These are phyloP conservation scores for Aspergillus diversus DNA, from an alignment of 495 filamentous ascomycete genomes.

Conservation along the genomic window DNA sequence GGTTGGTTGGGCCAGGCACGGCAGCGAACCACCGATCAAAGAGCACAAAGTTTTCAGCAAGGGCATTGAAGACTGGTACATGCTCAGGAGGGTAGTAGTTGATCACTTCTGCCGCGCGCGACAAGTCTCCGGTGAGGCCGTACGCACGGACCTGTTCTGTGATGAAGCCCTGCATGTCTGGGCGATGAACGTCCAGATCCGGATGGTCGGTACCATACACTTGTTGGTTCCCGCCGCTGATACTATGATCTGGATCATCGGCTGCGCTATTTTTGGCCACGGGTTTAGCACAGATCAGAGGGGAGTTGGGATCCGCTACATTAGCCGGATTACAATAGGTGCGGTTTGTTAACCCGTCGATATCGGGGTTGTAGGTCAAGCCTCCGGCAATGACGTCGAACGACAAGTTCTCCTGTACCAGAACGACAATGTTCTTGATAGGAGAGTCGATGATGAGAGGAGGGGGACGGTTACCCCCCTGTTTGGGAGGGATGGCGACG, in stretches of 20 bases:
- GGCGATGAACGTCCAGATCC: constrained; percentile 24
- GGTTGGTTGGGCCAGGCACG: constrained; percentile 53
- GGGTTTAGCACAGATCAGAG: constrained; percentile 41
- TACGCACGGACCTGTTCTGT: constrained; percentile 47
- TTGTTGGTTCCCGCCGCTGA: constrained; percentile 53
- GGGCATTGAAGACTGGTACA: constrained; percentile 46
- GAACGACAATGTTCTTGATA: constrained; percentile 31
- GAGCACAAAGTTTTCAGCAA: constrained; percentile 54
- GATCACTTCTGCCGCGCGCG: constrained; percentile 48
- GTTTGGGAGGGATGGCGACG: not conserved
- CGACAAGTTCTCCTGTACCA: constrained; percentile 50
- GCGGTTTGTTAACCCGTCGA: constrained; percentile 39
- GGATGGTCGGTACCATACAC: constrained; percentile 51
- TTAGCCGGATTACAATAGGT: constrained; percentile 48
- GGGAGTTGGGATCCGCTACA: constrained; percentile 34
- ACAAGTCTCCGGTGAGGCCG: constrained; percentile 33
- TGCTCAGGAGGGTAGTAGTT: constrained; percentile 53
- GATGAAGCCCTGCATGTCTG: constrained; percentile 48
- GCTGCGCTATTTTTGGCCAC: constrained; percentile 38
- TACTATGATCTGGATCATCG: constrained; percentile 54
- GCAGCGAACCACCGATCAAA: constrained; percentile 55
- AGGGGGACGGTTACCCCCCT: not conserved
- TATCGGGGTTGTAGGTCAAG: constrained; percentile 37
- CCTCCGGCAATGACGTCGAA: constrained; percentile 50
- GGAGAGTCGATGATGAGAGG: not conserved